A percentile compares a stretch with the other conserved stretches of the same genome.
Evolutionary conservation across 352 stramenopile genomes (phyloP).

Genomic region (Phytophthora uliginosa): DNA sequence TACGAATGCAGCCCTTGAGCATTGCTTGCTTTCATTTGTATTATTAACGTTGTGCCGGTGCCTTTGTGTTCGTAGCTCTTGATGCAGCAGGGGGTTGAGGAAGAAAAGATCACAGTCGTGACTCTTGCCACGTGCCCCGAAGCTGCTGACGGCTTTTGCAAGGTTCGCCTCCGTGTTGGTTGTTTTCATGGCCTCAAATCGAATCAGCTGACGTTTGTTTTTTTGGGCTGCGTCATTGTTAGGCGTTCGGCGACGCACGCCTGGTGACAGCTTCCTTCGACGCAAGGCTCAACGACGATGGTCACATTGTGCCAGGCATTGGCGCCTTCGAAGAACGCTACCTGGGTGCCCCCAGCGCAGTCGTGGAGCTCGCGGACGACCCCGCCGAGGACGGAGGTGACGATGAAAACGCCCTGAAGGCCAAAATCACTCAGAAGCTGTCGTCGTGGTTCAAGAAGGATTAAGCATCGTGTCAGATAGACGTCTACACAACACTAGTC

Average conservation of each 20-base stretch:
- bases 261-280: conserved; percentile 88
- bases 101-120: conserved; percentile 86
- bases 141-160: conserved; percentile 83
- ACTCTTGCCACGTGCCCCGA: conserved; percentile 85
- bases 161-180: conserved; percentile 40
- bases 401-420: conserved; percentile 49
- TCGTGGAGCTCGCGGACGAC: conserved; percentile 51
- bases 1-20: conserved; percentile 34
- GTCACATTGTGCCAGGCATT: conserved; percentile 78
- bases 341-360: conserved; percentile 41
- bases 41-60: conserved; percentile 2
- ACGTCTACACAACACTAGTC: conserved; percentile 7
- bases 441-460: conserved; percentile 49
- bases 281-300: conserved; percentile 57
- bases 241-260: conserved; percentile 77
- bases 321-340: conserved; percentile 86
- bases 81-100: conserved; percentile 73
- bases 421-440: conserved; percentile 53
- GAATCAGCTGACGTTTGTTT: neutral
- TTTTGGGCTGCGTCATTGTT: neutral
- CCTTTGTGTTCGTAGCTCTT: conserved; percentile 53
- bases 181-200: neutral
- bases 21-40: neutral
- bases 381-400: conserved; percentile 24
- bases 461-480: conserved; percentile 7